Evolutionary conservation across 2,329 filamentous ascomycete genomes (phyloP).

Genomic region (Pestalotiopsis sp.): DNA sequence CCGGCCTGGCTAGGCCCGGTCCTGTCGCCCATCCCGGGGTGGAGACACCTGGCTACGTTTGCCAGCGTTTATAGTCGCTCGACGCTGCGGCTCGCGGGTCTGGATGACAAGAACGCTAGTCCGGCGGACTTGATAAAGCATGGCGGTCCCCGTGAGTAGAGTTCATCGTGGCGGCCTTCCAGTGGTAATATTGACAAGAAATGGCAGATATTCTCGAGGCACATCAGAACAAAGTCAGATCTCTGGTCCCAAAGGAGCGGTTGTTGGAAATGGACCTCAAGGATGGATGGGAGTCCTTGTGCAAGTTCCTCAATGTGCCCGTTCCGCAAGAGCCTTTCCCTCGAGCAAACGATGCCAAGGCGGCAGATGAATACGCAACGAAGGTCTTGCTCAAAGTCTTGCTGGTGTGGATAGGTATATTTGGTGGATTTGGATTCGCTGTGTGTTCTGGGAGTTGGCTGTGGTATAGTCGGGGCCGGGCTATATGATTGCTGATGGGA

Average conservation of each 20-base stretch:
- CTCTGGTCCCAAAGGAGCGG: conserved; percentile 19
- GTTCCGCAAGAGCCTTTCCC: conserved; percentile 26
- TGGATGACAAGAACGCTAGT: conserved; percentile 16
- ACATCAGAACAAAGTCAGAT: conserved; percentile 17
- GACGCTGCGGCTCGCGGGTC: conserved; percentile 18
- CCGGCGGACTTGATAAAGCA: conserved; percentile 18
- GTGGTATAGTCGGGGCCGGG: too few relatives aligned
- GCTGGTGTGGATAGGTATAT: conserved; percentile 5
- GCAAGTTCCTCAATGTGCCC: conserved; percentile 23
- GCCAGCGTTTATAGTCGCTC: not conserved
- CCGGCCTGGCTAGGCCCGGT: not conserved
- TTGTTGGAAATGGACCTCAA: conserved; percentile 27
- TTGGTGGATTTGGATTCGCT: not conserved
- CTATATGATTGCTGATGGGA: too few relatives aligned
- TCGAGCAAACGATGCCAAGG: conserved; percentile 26
- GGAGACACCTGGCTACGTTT: not conserved
- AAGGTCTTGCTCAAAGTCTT: not conserved
- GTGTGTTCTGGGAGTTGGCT: not conserved
- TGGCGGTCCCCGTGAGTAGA: conserved; percentile 18
- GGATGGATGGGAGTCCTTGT: conserved; percentile 27
- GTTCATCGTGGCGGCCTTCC: too few relatives aligned
- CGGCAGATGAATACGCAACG: conserved; percentile 15
- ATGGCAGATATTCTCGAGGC: not conserved
- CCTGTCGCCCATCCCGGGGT: conserved; percentile 2
- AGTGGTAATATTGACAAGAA: not conserved